Percentiles rank a stretch among this genome's conserved stretches.
phyloP scores from a whole-genome alignment of 1,284 basidiomycete genomes.

The Pseudozyma hubeiensis region DNA sequence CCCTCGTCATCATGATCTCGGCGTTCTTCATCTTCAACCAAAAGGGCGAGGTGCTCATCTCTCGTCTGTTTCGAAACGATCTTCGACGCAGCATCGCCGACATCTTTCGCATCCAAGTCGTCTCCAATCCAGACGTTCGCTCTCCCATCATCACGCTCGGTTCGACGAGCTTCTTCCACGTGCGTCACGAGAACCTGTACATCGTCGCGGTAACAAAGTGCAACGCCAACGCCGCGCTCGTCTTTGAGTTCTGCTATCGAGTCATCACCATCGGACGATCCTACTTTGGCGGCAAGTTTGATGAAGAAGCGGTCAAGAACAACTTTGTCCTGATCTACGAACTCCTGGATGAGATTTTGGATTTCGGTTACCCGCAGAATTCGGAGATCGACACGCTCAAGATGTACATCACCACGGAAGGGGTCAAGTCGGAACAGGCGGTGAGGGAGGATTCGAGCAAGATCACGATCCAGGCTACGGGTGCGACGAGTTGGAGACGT shows the following conservation, averaged over 20 bases:
- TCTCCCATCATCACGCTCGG: constrained; percentile 98
- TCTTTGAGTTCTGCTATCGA: constrained; percentile 97
- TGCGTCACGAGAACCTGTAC: constrained; percentile 92
- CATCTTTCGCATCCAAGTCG: constrained; percentile 80
- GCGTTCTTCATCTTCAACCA: constrained; percentile 98
- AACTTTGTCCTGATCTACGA: constrained; percentile 77
- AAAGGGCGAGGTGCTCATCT: constrained; percentile 80
- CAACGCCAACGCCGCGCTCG: constrained; percentile 95
- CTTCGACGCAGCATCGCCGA: constrained; percentile 64
- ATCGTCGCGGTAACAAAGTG: constrained; percentile 95
- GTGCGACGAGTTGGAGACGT: constrained; percentile 90
- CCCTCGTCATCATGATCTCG: constrained; percentile 70
- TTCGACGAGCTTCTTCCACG: constrained; percentile 97
- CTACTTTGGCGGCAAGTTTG: constrained; percentile 97
- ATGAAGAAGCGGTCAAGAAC: constrained; percentile 95
- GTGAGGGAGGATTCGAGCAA: constrained; percentile 90
- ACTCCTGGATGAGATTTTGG: constrained; percentile 79
- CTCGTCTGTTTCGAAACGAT: constrained; percentile 63
- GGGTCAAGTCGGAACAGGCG: constrained; percentile 83
- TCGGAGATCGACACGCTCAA: constrained; percentile 97
- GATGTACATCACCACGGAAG: constrained; percentile 97
- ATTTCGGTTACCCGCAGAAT: constrained; percentile 99
- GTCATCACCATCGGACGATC: constrained; percentile 92
- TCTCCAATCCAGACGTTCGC: constrained; percentile 94
- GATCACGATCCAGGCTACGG: constrained; percentile 95